Base-by-base conservation (phyloP, 1,284 basidiomycete species). In the Irpex lacteus region DNA sequence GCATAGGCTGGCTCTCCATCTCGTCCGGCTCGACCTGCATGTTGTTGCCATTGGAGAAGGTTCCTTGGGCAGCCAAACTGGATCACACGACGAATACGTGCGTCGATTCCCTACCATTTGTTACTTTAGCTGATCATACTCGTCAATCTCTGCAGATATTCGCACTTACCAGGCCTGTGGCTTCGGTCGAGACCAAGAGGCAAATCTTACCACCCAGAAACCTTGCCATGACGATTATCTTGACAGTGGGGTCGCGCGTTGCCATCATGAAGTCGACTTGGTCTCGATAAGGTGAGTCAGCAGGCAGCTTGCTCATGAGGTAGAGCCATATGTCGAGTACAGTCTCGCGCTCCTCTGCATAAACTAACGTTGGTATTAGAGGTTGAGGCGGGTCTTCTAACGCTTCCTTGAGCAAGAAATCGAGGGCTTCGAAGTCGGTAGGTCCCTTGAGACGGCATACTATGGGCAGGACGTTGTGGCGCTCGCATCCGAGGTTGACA, bases 401-500 rank as follows among this genome's bases (percentile, higher is more conserved):
- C 3, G 59, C 36, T 40, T 65, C 64, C 21, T 61, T 40, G 3
- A 63, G 52, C 1, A 63, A 4, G 47, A 65, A 65, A 21, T 63
- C 49, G 8, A 65, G 40, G n/a, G 64, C 61, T 2, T 50, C 49
- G 7, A 63, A 36, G 38, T 65, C 64, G 3, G 38, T 60, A 1
- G 61, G 37, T 7, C 47, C 40, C 2, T 61, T 19, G 26, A 66
- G 59, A 15, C 21, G 54, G 32, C 37, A 36, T 11, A 68, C 60
- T n/a, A 65, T 11, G 9, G 61, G 62, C 3, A 64, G 66, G 44
- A 71, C 66, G 54, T 71, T 71, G 1, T 38, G 66, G 2, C 69
- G 60, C 38, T 71, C 68, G 59, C 70, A 70, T 38, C 70, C 70
- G 5, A 69, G 63, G 58, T 71, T 70, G 3, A n/a, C n/a, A n/a